A percentile compares a stretch with the other conserved stretches of the same genome.
phyloP scores from a whole-genome alignment of 1,139 yeast genomes.

The Schwanniomyces etchellsii region DNA sequence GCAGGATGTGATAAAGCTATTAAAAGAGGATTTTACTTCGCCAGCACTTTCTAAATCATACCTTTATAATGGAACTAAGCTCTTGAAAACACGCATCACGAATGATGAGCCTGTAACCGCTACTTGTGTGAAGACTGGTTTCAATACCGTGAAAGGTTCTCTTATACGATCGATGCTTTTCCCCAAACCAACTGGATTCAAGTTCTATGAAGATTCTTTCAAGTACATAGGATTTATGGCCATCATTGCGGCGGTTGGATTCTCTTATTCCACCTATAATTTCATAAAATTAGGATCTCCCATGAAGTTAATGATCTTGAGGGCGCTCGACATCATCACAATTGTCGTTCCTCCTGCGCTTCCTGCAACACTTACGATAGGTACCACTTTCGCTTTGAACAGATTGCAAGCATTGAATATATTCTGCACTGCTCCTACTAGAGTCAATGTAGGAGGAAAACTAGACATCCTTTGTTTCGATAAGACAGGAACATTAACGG shows the following conservation, averaged over 20 bases:
- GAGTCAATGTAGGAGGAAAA: constrained; percentile 93
- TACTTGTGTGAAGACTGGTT: constrained; percentile 83
- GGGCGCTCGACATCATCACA: constrained; percentile 91
- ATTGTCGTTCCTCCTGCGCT: constrained; percentile 98
- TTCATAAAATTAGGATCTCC: constrained; percentile 74
- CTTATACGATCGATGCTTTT: constrained; percentile 91
- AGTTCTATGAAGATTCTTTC: constrained; percentile 90
- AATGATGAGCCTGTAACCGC: constrained; percentile 78
- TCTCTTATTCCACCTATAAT: constrained; percentile 74
- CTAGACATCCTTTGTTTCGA: constrained; percentile 88
- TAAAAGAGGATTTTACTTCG: constrained; percentile 59
- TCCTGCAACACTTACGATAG: constrained; percentile 95
- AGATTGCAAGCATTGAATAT: constrained; percentile 62
- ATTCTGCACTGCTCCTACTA: constrained; percentile 87
- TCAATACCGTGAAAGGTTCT: constrained; percentile 94
- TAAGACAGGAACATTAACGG: constrained; percentile 95
- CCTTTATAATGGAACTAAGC: constrained; percentile 81
- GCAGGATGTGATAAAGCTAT: constrained; percentile 50
- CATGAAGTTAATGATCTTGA: constrained; percentile 61
- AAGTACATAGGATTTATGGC: constrained; percentile 95
- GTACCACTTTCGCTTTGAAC: constrained; percentile 85
- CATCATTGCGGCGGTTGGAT: constrained; percentile 76
- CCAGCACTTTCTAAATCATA: constrained; percentile 67
- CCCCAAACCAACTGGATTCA: constrained; percentile 92
- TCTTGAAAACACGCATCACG: constrained; percentile 69